A percentile compares a stretch with the other conserved stretches of the same genome.
Conservation (phyloP, 176 grass and related monocot species). For the Guadua angustifolia region DNA sequence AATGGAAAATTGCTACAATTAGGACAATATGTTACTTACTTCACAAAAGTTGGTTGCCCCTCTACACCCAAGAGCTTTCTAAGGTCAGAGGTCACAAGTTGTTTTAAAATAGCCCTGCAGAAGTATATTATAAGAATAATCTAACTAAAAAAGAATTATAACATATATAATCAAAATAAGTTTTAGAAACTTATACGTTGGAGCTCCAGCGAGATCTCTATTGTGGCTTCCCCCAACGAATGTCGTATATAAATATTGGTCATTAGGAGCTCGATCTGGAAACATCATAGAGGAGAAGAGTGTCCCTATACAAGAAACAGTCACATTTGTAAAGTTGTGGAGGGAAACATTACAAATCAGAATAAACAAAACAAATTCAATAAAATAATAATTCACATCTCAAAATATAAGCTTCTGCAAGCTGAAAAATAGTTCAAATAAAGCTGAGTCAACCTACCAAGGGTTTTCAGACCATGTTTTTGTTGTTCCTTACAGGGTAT, state of each 20-base stretch:
- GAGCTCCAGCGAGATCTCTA: constrained; percentile 85
- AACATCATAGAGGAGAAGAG: constrained; percentile 99
- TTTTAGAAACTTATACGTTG: constrained; percentile 77
- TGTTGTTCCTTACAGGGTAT: constrained; percentile 92
- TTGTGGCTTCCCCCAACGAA: constrained; percentile 96
- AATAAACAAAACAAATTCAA: constrained; percentile 21
- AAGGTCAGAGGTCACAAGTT: constrained; percentile 83
- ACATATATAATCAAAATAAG: constrained; percentile 22
- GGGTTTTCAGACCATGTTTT: constrained; percentile 81
- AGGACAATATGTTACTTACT: constrained; percentile 53
- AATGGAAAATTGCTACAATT: not conserved
- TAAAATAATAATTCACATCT: not conserved
- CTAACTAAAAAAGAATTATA: constrained; percentile 30
- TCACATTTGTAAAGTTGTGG: constrained; percentile 6
- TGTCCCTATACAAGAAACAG: constrained; percentile 61
- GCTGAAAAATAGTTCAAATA: constrained; percentile 34
- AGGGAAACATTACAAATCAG: constrained; percentile 4
- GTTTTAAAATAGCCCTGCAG: constrained; percentile 67
- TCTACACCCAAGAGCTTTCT: constrained; percentile 71
- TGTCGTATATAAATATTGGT: constrained; percentile 88
- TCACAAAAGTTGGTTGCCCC: constrained; percentile 84
- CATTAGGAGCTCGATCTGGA: constrained; percentile 88
- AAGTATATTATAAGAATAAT: constrained; percentile 47
- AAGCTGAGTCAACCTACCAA: constrained; percentile 63
- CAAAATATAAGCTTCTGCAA: constrained; percentile 16